Conservation (phyloP, 2,329 filamentous ascomycete species). For the Nigrospora osmanthi region DNA sequence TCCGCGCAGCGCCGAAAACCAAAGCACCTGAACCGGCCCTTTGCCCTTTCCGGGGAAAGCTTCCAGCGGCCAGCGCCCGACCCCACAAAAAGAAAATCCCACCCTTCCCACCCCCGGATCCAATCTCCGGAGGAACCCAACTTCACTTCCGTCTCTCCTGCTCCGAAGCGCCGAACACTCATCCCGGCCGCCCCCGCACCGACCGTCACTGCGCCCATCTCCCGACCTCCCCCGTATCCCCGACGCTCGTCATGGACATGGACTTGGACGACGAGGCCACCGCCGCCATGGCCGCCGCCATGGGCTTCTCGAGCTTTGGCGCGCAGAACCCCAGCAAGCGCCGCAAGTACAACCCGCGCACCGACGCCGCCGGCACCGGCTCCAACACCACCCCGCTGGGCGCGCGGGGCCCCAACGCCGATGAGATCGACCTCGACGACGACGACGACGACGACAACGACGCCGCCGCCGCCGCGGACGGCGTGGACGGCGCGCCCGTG, state of each 20-base stretch:
- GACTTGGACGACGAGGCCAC: slow-evolving; percentile 25
- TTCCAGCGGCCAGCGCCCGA: no score
- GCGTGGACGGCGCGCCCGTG: slow-evolving; percentile 4
- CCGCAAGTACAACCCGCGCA: slow-evolving; percentile 54
- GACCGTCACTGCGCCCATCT: neutral
- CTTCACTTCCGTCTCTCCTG: no score
- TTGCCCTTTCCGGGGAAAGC: no score
- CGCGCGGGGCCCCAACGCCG: slow-evolving; percentile 24
- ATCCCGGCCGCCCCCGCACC: neutral
- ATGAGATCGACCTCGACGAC: slow-evolving; percentile 38
- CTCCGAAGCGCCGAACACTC: no score
- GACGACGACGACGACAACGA: slow-evolving; percentile 22
- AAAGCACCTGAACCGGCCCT: no score
- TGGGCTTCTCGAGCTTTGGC: slow-evolving; percentile 71
- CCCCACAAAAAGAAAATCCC: neutral
- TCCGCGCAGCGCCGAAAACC: no score
- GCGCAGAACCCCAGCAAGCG: slow-evolving; percentile 51
- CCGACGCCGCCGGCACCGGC: slow-evolving; percentile 24
- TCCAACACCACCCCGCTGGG: slow-evolving; percentile 31
- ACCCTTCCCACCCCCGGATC: no score
- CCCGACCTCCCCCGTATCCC: neutral
- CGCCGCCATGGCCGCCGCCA: slow-evolving; percentile 53
- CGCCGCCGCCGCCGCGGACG: neutral
- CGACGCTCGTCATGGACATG: slow-evolving; percentile 7
- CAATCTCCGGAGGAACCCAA: neutral